Conservation (phyloP, 1,284 basidiomycete genomes). For the Cutaneotrichosporon cyanovorans region DNA sequence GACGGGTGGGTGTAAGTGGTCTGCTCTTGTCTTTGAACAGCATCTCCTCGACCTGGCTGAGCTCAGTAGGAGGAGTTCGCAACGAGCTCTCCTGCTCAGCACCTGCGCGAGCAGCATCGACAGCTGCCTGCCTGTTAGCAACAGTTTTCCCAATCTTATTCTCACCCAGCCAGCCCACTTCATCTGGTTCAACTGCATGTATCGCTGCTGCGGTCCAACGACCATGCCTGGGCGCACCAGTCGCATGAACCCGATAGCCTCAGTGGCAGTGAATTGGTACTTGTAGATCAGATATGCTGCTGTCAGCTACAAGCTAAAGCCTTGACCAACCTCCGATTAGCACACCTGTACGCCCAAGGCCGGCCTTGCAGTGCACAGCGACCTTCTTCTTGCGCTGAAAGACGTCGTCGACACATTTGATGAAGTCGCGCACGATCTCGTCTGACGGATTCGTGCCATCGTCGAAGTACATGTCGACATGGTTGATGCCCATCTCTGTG, state of each 20-base stretch:
- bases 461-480: conserved; percentile 82
- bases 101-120: conserved; percentile 49
- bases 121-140: conserved; percentile 45
- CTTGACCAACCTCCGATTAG: conserved; percentile 64
- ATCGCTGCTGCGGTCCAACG: conserved; percentile 75
- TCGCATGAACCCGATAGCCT: conserved; percentile 97
- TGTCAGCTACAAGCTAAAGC: conserved; percentile 15
- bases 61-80: conserved; percentile 32
- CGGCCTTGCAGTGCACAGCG: conserved; percentile 66
- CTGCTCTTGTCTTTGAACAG: not conserved
- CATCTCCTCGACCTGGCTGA: conserved; percentile 1
- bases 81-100: conserved; percentile 45
- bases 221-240: conserved; percentile 87
- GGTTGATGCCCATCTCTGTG: conserved; percentile 76
- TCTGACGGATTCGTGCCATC: conserved; percentile 79
- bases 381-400: conserved; percentile 60
- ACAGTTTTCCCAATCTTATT: conserved; percentile 55
- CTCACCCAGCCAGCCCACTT: conserved; percentile 90
- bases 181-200: conserved; percentile 91
- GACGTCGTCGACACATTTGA: conserved; percentile 73
- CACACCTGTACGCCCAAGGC: conserved; percentile 57
- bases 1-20: conserved; percentile 2
- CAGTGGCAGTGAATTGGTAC: conserved; percentile 96
- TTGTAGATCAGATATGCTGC: conserved; percentile 95
- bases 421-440: conserved; percentile 85